Conservation (phyloP, 345 rosid genomes). For the Sonneratia caseolaris region DNA sequence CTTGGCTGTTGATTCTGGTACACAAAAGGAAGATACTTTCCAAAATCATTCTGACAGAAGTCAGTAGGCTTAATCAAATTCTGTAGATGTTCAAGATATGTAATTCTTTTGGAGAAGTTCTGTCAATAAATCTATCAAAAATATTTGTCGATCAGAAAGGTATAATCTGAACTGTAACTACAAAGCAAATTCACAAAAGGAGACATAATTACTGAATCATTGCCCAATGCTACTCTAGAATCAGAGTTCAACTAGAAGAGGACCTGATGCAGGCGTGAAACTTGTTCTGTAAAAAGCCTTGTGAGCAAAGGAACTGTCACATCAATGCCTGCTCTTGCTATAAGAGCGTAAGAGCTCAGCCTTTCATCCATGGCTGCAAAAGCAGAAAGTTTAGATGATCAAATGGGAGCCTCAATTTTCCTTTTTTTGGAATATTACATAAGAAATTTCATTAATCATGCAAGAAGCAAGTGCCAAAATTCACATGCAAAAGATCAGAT, state of each 20-base stretch:
- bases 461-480: too few relatives aligned
- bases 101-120: background rate
- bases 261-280: conserved; percentile 82
- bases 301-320: conserved; percentile 70
- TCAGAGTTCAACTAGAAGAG: conserved; percentile 13
- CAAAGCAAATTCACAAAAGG: background rate
- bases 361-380: conserved; percentile 95
- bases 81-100: background rate
- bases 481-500: too few relatives aligned
- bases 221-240: background rate
- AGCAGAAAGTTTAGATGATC: conserved; percentile 10
- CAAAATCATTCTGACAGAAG: background rate
- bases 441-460: too few relatives aligned
- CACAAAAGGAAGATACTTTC: background rate
- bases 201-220: background rate
- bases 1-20: background rate
- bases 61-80: background rate
- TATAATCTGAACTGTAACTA: background rate
- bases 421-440: too few relatives aligned
- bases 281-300: conserved; percentile 54
- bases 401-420: background rate
- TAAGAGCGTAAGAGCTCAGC: conserved; percentile 87
- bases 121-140: background rate
- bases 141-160: background rate
- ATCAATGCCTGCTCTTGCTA: conserved; percentile 85